These are phyloP conservation scores for Cadophora sp. DNA, from an alignment of 2,329 filamentous ascomycete genomes.

Conservation along the genomic window DNA sequence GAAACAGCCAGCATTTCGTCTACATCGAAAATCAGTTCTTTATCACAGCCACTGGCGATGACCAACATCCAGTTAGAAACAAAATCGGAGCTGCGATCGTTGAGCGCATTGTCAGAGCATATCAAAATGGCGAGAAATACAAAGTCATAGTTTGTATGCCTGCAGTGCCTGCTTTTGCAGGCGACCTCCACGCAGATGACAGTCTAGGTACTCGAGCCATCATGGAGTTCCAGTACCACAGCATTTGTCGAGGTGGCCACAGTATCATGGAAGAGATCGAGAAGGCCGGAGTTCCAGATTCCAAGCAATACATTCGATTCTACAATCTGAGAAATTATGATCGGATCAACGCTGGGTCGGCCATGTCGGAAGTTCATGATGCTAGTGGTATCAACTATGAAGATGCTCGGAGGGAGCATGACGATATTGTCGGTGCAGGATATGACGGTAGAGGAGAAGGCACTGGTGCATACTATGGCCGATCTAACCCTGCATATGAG, in stretches of 20 bases:
- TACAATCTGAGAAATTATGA: constrained; percentile 88
- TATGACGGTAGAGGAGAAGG: constrained; percentile 48
- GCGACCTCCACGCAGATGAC: constrained; percentile 75
- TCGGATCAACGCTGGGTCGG: constrained; percentile 74
- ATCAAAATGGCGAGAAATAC: constrained; percentile 69
- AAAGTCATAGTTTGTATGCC: constrained; percentile 81
- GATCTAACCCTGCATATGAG: constrained; percentile 46
- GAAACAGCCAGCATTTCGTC: constrained; percentile 72
- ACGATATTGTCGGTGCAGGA: constrained; percentile 59
- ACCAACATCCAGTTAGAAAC: constrained; percentile 77
- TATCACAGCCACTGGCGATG: constrained; percentile 77
- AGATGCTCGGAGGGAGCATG: constrained; percentile 67
- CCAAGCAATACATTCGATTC: constrained; percentile 77
- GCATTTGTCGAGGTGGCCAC: constrained; percentile 77
- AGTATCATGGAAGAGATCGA: constrained; percentile 78
- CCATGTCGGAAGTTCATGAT: constrained; percentile 66
- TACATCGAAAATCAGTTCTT: constrained; percentile 90
- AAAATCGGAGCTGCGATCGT: constrained; percentile 81
- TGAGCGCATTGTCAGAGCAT: constrained; percentile 75
- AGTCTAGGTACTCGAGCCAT: constrained; percentile 81
- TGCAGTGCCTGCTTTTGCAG: constrained; percentile 81
- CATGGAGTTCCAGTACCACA: constrained; percentile 87
- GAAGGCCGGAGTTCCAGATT: constrained; percentile 69
- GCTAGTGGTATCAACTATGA: constrained; percentile 72
- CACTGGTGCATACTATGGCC: constrained; percentile 45